A percentile compares a stretch with the other conserved stretches of the same genome.
These are phyloP conservation scores for Tolypocladium tropicale DNA, from an alignment of 2,329 filamentous ascomycete genomes.

Conservation along the genomic window DNA sequence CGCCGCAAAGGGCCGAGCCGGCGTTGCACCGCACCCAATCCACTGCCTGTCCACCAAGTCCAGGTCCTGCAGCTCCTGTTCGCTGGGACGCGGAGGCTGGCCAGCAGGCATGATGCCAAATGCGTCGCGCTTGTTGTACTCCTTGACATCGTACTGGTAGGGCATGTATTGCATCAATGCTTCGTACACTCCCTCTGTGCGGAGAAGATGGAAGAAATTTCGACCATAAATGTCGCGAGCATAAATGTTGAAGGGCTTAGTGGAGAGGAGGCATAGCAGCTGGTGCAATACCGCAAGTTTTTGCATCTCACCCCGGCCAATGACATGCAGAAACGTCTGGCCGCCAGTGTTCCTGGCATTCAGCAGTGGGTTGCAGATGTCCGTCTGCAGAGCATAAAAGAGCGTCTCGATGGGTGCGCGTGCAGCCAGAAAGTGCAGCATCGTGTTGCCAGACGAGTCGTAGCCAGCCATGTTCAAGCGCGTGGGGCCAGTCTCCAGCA, in stretches of 20 bases:
- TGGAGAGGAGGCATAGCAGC: constrained; percentile 13
- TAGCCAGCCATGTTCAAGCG: constrained; percentile 6
- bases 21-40: constrained; percentile 3
- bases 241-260: constrained; percentile 19
- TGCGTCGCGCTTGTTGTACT: constrained; percentile 34
- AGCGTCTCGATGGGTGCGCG: constrained; percentile 17
- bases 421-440: constrained; percentile 35
- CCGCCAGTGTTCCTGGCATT: constrained; percentile 28
- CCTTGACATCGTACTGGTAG: constrained; percentile 18
- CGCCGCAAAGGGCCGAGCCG: constrained; percentile 2
- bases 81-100: neutral
- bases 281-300: constrained; percentile 14
- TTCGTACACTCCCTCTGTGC: constrained; percentile 8
- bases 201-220: constrained; percentile 38
- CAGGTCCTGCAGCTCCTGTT: neutral
- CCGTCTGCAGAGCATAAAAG: constrained; percentile 12
- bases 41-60: neutral
- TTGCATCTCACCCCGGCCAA: constrained; percentile 24
- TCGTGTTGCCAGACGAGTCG: constrained; percentile 37
- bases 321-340: constrained; percentile 39
- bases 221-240: constrained; percentile 40
- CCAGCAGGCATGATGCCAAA: constrained; percentile 26
- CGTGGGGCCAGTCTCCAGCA: constrained; percentile 5
- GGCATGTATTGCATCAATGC: constrained; percentile 21
- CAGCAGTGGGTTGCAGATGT: constrained; percentile 10